phyloP scores from a whole-genome alignment of 202 grass and related monocot genomes.

The Sporobolus alterniflorus region DNA sequence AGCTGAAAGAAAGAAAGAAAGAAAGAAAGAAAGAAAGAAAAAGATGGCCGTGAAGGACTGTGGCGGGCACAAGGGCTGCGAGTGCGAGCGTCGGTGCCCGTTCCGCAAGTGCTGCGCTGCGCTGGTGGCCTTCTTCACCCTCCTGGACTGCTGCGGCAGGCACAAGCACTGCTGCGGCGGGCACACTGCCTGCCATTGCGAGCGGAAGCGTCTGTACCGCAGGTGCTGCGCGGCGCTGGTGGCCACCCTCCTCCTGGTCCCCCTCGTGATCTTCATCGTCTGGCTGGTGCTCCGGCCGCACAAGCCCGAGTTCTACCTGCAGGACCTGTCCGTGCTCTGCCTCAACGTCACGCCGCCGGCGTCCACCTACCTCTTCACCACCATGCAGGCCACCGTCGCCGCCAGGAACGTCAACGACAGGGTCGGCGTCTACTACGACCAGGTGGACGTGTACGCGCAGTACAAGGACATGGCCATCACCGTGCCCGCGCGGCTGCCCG shows the following conservation, averaged over 20 bases:
- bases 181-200: slow-evolving; percentile 58
- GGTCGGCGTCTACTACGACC: slow-evolving; percentile 83
- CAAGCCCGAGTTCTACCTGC: slow-evolving; percentile 76
- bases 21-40: no score
- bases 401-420: slow-evolving; percentile 55
- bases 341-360: slow-evolving; percentile 65
- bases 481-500: slow-evolving; percentile 59
- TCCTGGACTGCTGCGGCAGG: no score
- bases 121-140: neutral
- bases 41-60: slow-evolving; percentile 63
- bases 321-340: slow-evolving; percentile 71
- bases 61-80: slow-evolving; percentile 54
- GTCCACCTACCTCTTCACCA: slow-evolving; percentile 64
- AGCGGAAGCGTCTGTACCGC: slow-evolving; percentile 14
- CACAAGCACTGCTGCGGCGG: no score
- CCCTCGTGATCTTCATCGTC: slow-evolving; percentile 53
- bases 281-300: slow-evolving; percentile 71
- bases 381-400: slow-evolving; percentile 63
- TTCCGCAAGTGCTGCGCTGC: neutral
- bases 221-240: neutral
- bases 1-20: neutral
- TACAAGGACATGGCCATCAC: slow-evolving; percentile 77
- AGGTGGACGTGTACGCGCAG: slow-evolving; percentile 57
- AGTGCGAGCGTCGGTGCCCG: slow-evolving; percentile 35
- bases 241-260: neutral